These are phyloP conservation scores for Colletotrichum sublineola DNA, from an alignment of 2,329 filamentous ascomycete species.

Conservation along the genomic window DNA sequence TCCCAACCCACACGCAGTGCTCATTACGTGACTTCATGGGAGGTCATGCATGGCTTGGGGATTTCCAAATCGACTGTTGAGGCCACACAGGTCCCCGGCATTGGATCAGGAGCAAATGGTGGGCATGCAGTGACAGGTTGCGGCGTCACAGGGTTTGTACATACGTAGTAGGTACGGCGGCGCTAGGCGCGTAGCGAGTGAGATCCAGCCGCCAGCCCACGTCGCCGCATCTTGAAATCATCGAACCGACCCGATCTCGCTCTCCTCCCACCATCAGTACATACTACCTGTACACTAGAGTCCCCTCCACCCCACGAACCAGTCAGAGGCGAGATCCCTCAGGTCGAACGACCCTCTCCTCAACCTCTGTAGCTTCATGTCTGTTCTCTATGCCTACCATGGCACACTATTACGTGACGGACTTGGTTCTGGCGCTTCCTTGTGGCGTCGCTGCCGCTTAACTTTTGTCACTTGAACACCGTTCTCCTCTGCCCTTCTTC, in stretches of 20 bases:
- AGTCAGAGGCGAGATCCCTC: background rate
- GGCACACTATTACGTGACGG: slow-evolving; percentile 13
- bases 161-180: background rate
- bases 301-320: background rate
- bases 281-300: background rate
- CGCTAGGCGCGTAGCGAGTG: slow-evolving; percentile 22
- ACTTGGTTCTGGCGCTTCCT: slow-evolving; percentile 9
- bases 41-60: background rate
- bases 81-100: background rate
- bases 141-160: background rate
- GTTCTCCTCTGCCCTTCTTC: background rate
- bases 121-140: background rate
- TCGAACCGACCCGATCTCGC: slow-evolving; percentile 11
- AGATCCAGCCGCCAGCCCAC: slow-evolving; percentile 36
- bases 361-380: background rate
- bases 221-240: slow-evolving; percentile 35
- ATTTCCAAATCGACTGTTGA: background rate
- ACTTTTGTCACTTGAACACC: slow-evolving; percentile 10
- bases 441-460: slow-evolving; percentile 8
- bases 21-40: background rate
- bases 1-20: background rate
- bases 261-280: background rate
- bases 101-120: background rate
- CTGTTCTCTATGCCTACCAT: background rate
- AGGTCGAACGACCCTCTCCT: background rate